These are phyloP conservation scores for Pestalotiopsis sp. DNA, from an alignment of 2,329 filamentous ascomycete genomes.

Conservation along the genomic window DNA sequence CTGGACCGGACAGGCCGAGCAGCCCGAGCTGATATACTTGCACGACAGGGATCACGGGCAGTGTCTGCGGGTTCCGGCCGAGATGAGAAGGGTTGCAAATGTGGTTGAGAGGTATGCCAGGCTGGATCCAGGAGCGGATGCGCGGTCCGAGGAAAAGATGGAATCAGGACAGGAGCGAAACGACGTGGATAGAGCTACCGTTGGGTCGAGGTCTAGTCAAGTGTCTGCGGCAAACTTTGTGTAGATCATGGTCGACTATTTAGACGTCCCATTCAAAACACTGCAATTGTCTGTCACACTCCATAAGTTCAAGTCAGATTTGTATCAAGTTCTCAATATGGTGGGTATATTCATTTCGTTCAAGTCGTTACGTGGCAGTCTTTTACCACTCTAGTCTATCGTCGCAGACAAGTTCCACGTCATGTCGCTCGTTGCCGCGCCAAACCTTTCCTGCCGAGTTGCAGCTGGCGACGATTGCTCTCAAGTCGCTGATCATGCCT, in stretches of 20 bases:
- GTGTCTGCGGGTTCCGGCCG: constrained; percentile 15
- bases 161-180: not conserved
- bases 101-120: constrained; percentile 15
- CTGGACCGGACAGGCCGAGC: constrained; percentile 24
- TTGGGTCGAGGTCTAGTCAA: not conserved
- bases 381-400: constrained; percentile 58
- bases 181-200: not conserved
- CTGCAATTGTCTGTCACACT: no score
- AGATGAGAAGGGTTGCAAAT: constrained; percentile 9
- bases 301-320: no score
- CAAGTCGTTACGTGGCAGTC: not conserved
- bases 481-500: constrained; percentile 61
- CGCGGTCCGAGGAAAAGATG: not conserved
- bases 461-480: constrained; percentile 52
- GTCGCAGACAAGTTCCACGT: constrained; percentile 61
- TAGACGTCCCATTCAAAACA: no score
- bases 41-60: constrained; percentile 28
- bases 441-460: constrained; percentile 59
- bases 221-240: not conserved
- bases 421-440: constrained; percentile 57
- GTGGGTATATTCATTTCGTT: constrained; percentile 1
- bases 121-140: not conserved
- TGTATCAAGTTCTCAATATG: not conserved
- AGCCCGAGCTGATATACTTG: constrained; percentile 28
- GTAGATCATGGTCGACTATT: not conserved